Base-by-base conservation (phyloP, 331 rosid species). In the Telfairia occidentalis region DNA sequence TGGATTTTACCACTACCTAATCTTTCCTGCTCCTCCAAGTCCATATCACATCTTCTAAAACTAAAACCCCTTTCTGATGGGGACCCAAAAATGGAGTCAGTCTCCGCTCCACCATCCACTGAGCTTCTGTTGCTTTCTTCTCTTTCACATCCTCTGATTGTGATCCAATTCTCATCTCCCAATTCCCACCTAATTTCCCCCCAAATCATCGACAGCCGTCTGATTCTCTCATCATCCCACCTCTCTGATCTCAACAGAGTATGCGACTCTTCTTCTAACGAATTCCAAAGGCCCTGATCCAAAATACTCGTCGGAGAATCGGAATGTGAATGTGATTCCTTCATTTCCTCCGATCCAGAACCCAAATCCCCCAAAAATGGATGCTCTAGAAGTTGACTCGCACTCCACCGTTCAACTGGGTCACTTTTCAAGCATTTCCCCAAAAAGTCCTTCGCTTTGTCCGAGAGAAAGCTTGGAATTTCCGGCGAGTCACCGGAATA, bases 271-370 rank as follows among this genome's bases (percentile, higher is more conserved):
- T 86, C 96, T 59, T 88, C 90, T 11, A 82, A 18, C 10, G 77
- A 86, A 73, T 83, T 86, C 99, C 99, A 95, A 78, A 91, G 64
- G 3, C 87, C 80, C 26, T 85, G 89, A 37, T 95, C 97, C 52
- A 95, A 90, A 85, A 92, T 85, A 60, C 99, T 87, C 13, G 97
- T 92, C 10, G 99, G 99, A 32, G 99, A 86, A 54, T 77, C 34
- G 37, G 96, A 81, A 83, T 81, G 60, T 21, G 93, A 78, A 83
- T 81, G 67, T 26, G 82, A 82, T 58, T 82, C 87, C 28, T 78
- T 64, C 37, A 63, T 76, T 78, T 78, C 32, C 89, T 87, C 86
- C 1, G 4, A 82, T 60, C 71, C 13, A 15, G 57, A 82, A 77
- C 70, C 81, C 38, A 59, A 73, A 57, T 83, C 89, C 48, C 0